Conservation (phyloP, 164 flowering plant species). For the Kalanchoe fedtschenkoi region DNA sequence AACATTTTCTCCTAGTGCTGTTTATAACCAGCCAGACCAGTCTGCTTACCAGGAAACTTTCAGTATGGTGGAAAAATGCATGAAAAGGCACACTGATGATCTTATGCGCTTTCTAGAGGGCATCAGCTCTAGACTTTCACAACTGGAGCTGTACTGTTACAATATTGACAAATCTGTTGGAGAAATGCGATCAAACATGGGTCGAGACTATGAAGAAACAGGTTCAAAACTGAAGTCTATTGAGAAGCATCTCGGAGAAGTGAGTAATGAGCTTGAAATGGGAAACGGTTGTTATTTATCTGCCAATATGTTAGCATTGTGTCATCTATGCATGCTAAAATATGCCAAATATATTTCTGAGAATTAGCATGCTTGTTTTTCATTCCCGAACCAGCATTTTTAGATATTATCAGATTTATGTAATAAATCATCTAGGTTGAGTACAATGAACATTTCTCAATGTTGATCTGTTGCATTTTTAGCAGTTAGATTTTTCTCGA, state of each 20-base stretch:
- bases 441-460: no score
- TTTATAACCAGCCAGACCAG: slow-evolving; percentile 60
- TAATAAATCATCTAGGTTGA: no score
- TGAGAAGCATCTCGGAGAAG: slow-evolving; percentile 93
- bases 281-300: neutral
- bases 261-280: slow-evolving; percentile 20
- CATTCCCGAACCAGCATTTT: neutral
- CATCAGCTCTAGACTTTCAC: slow-evolving; percentile 78
- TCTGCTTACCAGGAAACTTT: slow-evolving; percentile 45
- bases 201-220: slow-evolving; percentile 62
- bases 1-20: slow-evolving; percentile 31
- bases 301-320: neutral
- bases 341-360: no score
- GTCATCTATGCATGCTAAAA: no score
- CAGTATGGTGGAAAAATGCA: slow-evolving; percentile 57
- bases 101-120: slow-evolving; percentile 91
- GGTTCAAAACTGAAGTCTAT: slow-evolving; percentile 71
- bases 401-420: no score
- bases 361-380: no score
- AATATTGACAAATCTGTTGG: slow-evolving; percentile 83
- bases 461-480: no score
- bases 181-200: slow-evolving; percentile 77
- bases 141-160: slow-evolving; percentile 81
- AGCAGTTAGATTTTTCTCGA: no score
- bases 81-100: slow-evolving; percentile 80